phyloP scores from a whole-genome alignment of 2,329 filamentous ascomycete genomes.

The Fusarium sp. region DNA sequence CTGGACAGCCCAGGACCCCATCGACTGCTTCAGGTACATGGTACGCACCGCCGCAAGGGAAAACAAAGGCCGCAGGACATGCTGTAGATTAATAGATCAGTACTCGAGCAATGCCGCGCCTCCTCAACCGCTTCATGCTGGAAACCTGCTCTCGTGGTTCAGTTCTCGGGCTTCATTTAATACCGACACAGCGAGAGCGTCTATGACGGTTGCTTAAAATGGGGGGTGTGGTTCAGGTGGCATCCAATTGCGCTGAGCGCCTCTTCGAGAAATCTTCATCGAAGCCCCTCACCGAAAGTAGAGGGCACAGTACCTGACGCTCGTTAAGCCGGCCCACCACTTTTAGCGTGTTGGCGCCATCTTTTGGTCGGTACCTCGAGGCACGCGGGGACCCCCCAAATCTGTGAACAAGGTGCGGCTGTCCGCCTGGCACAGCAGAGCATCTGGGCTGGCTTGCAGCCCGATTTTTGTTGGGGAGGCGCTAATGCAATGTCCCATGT shows the following conservation, averaged over 20 bases:
- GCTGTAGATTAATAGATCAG: no score
- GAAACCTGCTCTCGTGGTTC: neutral
- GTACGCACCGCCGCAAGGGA: neutral
- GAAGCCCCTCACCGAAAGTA: neutral
- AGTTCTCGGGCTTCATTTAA: neutral
- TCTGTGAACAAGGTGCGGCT: slow-evolving; percentile 40
- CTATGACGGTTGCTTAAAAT: neutral
- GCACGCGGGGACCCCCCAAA: slow-evolving; percentile 39
- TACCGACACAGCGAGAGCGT: neutral
- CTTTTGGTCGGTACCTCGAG: slow-evolving; percentile 5
- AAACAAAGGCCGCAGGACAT: no score
- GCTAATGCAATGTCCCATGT: slow-evolving; percentile 47
- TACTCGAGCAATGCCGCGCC: no score
- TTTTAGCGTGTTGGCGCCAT: neutral
- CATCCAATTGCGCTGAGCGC: neutral
- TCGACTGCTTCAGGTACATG: slow-evolving; percentile 1
- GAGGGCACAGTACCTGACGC: neutral
- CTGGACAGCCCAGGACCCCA: neutral
- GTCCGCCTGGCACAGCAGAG: slow-evolving; percentile 1
- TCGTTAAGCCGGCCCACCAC: neutral
- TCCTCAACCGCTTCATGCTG: neutral
- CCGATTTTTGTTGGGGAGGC: slow-evolving; percentile 51
- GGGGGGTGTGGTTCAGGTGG: neutral
- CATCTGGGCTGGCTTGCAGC: slow-evolving; percentile 22
- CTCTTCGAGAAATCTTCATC: slow-evolving; percentile 10